A percentile compares a stretch with the other conserved stretches of the same genome.
Evolutionary conservation across 2,329 filamentous ascomycete species (phyloP).

Genomic region (Grosmannia penicillata): DNA sequence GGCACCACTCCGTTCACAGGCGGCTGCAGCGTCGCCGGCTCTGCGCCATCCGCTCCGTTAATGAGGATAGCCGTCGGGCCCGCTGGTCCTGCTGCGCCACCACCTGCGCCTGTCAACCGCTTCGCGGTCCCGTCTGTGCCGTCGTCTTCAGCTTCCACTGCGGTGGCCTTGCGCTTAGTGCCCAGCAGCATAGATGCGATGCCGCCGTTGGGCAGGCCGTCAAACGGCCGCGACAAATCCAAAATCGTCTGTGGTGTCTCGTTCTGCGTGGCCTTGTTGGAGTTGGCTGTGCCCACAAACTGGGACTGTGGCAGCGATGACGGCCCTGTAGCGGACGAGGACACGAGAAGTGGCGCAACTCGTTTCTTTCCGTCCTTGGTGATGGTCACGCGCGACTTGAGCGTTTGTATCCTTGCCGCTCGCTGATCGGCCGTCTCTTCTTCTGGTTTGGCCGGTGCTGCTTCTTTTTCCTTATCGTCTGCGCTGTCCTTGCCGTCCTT

Average conservation of each 20-base stretch:
- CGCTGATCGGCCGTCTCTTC: constrained; percentile 35
- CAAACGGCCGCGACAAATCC: constrained; percentile 85
- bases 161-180: constrained; percentile 75
- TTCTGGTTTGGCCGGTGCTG: constrained; percentile 15
- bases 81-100: constrained; percentile 27
- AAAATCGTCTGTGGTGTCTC: constrained; percentile 71
- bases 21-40: constrained; percentile 54
- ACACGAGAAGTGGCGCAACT: constrained; percentile 81
- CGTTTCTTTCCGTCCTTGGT: constrained; percentile 96
- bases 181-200: constrained; percentile 75
- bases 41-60: constrained; percentile 63
- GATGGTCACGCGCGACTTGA: constrained; percentile 87
- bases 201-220: constrained; percentile 81
- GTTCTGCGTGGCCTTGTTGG: constrained; percentile 42
- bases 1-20: constrained; percentile 45
- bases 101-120: constrained; percentile 26
- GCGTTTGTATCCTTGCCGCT: constrained; percentile 36
- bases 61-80: constrained; percentile 44
- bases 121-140: constrained; percentile 27
- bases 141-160: constrained; percentile 59
- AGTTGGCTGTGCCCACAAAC: constrained; percentile 54
- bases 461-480: constrained; percentile 16
- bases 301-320: constrained; percentile 83
- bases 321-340: constrained; percentile 71
- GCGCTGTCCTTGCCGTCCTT: constrained; percentile 19